Evolutionary conservation across 805 yeast species (phyloP), one percentile per base, ranked within the genome.

Genomic region (Starmerella etchellsii): DNA sequence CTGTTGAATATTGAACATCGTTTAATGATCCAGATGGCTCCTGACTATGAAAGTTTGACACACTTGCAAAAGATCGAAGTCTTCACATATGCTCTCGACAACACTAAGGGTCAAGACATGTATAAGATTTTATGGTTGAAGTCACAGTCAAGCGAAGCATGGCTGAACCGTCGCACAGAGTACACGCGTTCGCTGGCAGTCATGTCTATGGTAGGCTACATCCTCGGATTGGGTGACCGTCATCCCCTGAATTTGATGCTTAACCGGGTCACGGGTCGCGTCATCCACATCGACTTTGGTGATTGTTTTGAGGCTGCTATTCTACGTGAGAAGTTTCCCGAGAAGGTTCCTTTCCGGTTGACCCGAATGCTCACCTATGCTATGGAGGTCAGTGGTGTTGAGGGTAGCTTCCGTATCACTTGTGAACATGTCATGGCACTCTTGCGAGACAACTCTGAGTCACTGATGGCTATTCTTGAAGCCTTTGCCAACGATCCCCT

Each of bases 221-320:
- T 91, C 40, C 67, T 91, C 20, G 99, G 99, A 13, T 68, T 91
- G 18, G 99, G 99, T 46, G 99, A 91, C 59, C 74, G 99, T 47
- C 99, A 91, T 61, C 98, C 98, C 22, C 83, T 96, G 24, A 91
- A 91, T 56, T 70, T 91, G 62, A 83, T 91, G 96, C 72, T 91
- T 62, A 94, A 88, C 59, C 68, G 95, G 48, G 73, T 79, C 37
- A 84, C 97, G 0, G 99, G 99, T 46, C 85, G 88, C 55, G 95
- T 91, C 38, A 73, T 91, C 29, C 99, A 91, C 58, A 88, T 91
- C 62, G 99, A 91, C 68, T 91, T 88, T 62, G 99, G 98, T 50
- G 99, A 91, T 59, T 91, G 99, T 71, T 91, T 91, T 56, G 99
- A 91, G 59, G 95, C 97, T 2, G 98, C 99, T 0, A 85, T 88